A percentile compares a stretch with the other conserved stretches of the same genome.
Evolutionary conservation across 306 rosid species (phyloP).

Genomic region (Comarum palustre): DNA sequence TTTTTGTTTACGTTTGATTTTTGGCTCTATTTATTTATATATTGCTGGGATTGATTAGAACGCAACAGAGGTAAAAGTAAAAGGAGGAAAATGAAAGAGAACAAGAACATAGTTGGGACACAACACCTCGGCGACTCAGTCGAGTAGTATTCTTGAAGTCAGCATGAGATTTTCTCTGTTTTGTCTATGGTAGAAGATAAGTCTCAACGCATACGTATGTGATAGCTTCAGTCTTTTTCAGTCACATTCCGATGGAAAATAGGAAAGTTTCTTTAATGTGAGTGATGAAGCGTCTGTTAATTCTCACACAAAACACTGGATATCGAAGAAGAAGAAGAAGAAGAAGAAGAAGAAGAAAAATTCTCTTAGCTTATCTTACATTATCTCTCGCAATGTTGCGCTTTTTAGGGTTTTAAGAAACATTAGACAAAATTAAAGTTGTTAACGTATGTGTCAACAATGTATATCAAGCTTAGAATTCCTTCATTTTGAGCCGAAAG

Average conservation of each 20-base stretch:
- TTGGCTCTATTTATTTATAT: neutral
- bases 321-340: neutral
- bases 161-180: conserved; percentile 14
- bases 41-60: neutral
- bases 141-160: conserved; percentile 8
- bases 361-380: neutral
- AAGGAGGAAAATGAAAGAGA: neutral
- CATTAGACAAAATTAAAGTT: too few species aligned
- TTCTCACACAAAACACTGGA: neutral
- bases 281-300: neutral
- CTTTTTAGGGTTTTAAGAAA: neutral
- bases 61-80: neutral
- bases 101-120: conserved; percentile 10
- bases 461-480: neutral
- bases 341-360: neutral
- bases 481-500: neutral
- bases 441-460: neutral
- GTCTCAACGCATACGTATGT: neutral
- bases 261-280: neutral
- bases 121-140: neutral
- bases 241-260: neutral
- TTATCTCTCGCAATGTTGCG: neutral
- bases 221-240: conserved; percentile 17
- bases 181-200: conserved; percentile 3
- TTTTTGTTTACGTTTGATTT: neutral